phyloP scores from a whole-genome alignment of 129 eudicot genomes.

The Pulicaria dysenterica region DNA sequence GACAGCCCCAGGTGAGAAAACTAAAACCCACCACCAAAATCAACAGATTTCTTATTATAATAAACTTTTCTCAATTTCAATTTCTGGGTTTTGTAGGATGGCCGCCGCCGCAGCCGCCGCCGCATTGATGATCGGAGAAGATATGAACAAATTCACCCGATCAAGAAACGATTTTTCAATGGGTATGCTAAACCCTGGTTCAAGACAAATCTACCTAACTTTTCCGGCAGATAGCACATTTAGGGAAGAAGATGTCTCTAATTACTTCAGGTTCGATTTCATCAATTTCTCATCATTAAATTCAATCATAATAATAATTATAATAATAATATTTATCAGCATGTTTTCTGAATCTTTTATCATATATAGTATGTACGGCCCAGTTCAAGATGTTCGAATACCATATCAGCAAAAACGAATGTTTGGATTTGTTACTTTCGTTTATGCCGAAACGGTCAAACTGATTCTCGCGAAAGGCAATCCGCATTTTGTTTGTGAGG shows the following conservation, averaged over 20 bases:
- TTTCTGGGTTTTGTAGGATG: constrained; percentile 21
- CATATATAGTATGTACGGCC: constrained; percentile 57
- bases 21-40: not conserved
- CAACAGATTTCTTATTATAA: too few relatives aligned
- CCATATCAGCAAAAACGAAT: constrained; percentile 87
- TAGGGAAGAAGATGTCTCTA: constrained; percentile 79
- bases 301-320: not conserved
- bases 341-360: not conserved
- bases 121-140: constrained; percentile 59
- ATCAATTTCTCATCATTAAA: not conserved
- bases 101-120: constrained; percentile 53
- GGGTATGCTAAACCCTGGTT: constrained; percentile 65
- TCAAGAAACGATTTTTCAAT: constrained; percentile 50
- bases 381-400: constrained; percentile 91
- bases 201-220: constrained; percentile 80
- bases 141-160: constrained; percentile 49
- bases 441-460: constrained; percentile 76
- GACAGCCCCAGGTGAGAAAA: constrained; percentile 56
- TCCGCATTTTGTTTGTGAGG: constrained; percentile 85
- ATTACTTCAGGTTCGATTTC: constrained; percentile 56
- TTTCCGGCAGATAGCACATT: constrained; percentile 88
- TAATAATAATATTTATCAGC: not conserved
- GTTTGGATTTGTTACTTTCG: constrained; percentile 85
- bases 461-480: constrained; percentile 80
- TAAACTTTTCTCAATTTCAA: not conserved